These are phyloP conservation scores for Trichocladium antarcticum DNA, from an alignment of 495 filamentous ascomycete genomes.

Conservation along the genomic window DNA sequence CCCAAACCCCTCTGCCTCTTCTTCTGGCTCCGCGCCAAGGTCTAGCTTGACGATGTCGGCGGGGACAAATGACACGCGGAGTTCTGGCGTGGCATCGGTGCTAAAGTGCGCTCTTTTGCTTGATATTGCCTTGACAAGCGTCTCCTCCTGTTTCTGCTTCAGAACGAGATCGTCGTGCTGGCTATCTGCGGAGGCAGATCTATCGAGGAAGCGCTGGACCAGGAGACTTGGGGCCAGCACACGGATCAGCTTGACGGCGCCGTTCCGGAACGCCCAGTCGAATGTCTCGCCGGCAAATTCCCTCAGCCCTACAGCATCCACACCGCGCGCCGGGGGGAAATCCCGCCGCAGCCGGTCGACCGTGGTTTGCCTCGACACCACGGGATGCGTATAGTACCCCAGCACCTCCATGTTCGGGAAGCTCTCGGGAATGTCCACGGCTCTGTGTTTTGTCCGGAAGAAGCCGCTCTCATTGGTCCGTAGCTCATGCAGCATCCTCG, in stretches of 20 bases:
- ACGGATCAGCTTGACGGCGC: constrained; percentile 75
- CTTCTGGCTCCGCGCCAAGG: constrained; percentile 55
- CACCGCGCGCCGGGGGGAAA: constrained; percentile 50
- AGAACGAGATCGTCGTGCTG: constrained; percentile 33
- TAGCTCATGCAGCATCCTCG: constrained; percentile 62
- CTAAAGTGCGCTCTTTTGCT: constrained; percentile 55
- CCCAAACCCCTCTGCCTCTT: constrained; percentile 36
- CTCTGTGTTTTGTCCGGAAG: constrained; percentile 64
- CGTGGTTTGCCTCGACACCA: constrained; percentile 54
- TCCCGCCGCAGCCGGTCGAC: constrained; percentile 46
- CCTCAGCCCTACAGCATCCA: constrained; percentile 59
- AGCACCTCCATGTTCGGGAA: constrained; percentile 75
- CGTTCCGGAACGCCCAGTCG: constrained; percentile 67
- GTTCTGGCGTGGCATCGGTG: constrained; percentile 63
- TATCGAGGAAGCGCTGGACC: constrained; percentile 47
- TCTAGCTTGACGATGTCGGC: constrained; percentile 66
- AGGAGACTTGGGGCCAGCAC: constrained; percentile 71
- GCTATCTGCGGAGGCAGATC: constrained; percentile 13
- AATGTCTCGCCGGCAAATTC: constrained; percentile 67
- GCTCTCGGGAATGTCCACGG: constrained; percentile 60
- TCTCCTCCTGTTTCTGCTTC: constrained; percentile 34
- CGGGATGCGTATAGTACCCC: constrained; percentile 75
- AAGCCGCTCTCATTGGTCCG: constrained; percentile 73
- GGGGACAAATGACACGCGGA: constrained; percentile 69
- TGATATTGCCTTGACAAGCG: constrained; percentile 50